Percentiles rank a stretch among this genome's conserved stretches.
These are phyloP conservation scores for Anthoceros angustus DNA, from an alignment of 225 moss, liverwort and hornwort species.

Conservation along the genomic window DNA sequence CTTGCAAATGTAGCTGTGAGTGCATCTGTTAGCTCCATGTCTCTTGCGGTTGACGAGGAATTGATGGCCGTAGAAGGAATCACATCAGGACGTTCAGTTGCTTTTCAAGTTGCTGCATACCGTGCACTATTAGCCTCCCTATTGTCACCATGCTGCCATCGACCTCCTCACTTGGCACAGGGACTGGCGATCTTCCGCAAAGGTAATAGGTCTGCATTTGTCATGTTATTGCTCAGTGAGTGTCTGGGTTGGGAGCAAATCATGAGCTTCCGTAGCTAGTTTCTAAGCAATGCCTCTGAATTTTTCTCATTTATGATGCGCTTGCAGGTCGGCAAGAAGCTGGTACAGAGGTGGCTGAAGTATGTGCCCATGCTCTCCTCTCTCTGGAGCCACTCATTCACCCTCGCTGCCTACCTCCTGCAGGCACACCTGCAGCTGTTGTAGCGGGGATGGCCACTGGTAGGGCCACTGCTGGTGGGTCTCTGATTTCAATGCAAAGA, in stretches of 20 bases:
- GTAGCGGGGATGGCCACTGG: constrained; percentile 36
- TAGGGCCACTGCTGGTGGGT: constrained; percentile 43
- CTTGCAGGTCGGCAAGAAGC: constrained; percentile 88
- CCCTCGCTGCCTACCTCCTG: constrained; percentile 89
- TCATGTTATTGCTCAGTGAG: background rate
- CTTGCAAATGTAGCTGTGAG: constrained; percentile 85
- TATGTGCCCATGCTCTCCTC: constrained; percentile 84
- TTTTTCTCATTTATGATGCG: too few relatives aligned
- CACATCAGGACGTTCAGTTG: constrained; percentile 36
- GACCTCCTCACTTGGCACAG: constrained; percentile 87
- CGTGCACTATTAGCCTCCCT: constrained; percentile 83
- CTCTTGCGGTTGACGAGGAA: constrained; percentile 59
- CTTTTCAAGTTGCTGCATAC: constrained; percentile 87
- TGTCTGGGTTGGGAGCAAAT: background rate
- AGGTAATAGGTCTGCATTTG: constrained; percentile 22
- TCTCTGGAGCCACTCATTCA: constrained; percentile 87
- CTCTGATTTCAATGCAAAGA: constrained; percentile 52
- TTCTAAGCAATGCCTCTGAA: background rate
- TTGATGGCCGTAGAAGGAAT: constrained; percentile 49
- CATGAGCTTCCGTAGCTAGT: background rate
- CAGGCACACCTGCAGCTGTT: constrained; percentile 57
- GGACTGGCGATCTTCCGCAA: constrained; percentile 79
- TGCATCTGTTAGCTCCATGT: constrained; percentile 54
- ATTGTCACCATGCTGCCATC: constrained; percentile 92
- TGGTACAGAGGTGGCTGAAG: constrained; percentile 80